A percentile compares a stretch with the other conserved stretches of the same genome.
phyloP scores from a whole-genome alignment of 139 green algal genomes.

The Micractinium sp. region DNA sequence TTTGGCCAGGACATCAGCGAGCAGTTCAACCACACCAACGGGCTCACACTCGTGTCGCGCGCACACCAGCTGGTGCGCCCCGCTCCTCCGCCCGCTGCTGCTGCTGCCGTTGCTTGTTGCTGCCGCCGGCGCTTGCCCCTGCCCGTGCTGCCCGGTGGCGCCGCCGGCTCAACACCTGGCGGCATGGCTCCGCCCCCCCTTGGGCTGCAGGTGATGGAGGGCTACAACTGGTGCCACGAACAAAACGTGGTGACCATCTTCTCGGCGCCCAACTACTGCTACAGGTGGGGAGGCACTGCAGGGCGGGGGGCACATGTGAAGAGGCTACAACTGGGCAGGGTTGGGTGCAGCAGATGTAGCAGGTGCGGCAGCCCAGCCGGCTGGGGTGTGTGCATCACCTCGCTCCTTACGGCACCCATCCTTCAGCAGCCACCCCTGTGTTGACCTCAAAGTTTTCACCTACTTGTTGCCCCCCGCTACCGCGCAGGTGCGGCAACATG shows the following conservation, averaged over 20 bases:
- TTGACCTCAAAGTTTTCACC: neutral
- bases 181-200: too few relatives aligned
- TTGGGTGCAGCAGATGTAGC: too few relatives aligned
- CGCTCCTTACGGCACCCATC: neutral
- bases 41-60: constrained; percentile 91
- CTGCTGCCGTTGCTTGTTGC: neutral
- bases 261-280: constrained; percentile 99
- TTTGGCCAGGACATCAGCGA: constrained; percentile 99
- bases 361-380: too few relatives aligned
- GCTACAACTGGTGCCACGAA: constrained; percentile 97
- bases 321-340: neutral
- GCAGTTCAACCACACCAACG: constrained; percentile 99
- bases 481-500: constrained; percentile 55
- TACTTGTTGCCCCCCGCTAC: neutral
- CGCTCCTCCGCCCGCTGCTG: neutral
- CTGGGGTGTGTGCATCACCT: neutral
- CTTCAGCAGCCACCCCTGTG: neutral
- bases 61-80: constrained; percentile 99
- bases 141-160: neutral
- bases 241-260: constrained; percentile 99
- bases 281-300: constrained; percentile 54
- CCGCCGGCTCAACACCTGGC: neutral
- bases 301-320: neutral
- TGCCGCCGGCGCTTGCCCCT: too few relatives aligned
- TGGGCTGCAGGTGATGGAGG: constrained; percentile 95